These are phyloP conservation scores for Cutaneotrichosporon spelunceum DNA, from an alignment of 1,284 basidiomycete species.

Conservation along the genomic window DNA sequence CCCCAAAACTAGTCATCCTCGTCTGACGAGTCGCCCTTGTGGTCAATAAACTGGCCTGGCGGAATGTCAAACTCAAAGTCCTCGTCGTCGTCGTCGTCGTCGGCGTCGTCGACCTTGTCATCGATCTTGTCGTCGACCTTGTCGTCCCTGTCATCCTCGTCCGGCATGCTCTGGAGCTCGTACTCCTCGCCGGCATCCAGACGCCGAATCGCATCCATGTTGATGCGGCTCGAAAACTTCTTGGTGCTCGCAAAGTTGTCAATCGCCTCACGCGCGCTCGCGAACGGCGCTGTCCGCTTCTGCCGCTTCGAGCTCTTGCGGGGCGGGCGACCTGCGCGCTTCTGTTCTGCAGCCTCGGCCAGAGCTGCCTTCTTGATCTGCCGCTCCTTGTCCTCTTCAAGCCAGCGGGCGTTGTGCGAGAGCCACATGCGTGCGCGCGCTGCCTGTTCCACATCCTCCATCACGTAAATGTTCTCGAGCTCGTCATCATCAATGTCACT, in stretches of 20 bases:
- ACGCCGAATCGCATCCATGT: conserved; percentile 36
- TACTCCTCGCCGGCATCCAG: conserved; percentile 24
- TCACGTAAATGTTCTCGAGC: conserved; percentile 71
- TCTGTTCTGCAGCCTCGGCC: conserved; percentile 9
- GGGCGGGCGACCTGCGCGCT: not conserved
- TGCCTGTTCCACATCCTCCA: conserved; percentile 79
- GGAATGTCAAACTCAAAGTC: conserved; percentile 1
- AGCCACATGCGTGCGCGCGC: conserved; percentile 96
- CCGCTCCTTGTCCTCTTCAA: conserved; percentile 71
- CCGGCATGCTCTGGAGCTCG: conserved; percentile 28
- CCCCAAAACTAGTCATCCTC: not conserved
- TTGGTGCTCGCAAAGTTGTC: conserved; percentile 34
- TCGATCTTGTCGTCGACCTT: conserved; percentile 15
- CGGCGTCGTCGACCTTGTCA: conserved; percentile 10
- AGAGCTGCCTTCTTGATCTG: conserved; percentile 34
- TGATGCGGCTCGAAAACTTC: conserved; percentile 44
- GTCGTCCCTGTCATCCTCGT: conserved; percentile 23
- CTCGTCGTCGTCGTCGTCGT: conserved; percentile 1
- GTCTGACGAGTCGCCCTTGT: conserved; percentile 13
- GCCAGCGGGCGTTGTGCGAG: conserved; percentile 88
- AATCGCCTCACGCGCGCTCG: conserved; percentile 37
- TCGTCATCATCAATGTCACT: conserved; percentile 87
- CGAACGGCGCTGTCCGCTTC: conserved; percentile 36
- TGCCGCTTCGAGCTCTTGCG: conserved; percentile 11
- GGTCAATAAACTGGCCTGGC: conserved; percentile 1